phyloP scores from a whole-genome alignment of 345 rosid genomes.

The Carallia pectinifolia region DNA sequence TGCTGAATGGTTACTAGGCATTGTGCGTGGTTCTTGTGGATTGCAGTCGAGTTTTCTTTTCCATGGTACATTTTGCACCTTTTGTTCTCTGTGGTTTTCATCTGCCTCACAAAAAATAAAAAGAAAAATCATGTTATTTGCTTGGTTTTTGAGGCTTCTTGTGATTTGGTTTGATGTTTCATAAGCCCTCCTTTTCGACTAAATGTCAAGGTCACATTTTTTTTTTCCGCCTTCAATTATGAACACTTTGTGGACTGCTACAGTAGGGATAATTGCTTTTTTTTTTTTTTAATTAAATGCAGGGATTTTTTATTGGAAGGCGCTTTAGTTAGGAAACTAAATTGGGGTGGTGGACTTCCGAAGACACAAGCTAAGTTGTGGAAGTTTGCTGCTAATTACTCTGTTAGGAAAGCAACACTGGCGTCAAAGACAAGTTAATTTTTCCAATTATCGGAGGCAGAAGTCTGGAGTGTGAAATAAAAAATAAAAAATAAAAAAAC shows the following conservation, averaged over 20 bases:
- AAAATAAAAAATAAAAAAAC: neutral
- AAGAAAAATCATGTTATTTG: neutral
- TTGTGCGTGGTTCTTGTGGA: neutral
- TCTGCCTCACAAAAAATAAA: neutral
- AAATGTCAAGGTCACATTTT: constrained; percentile 3
- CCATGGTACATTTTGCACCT: neutral
- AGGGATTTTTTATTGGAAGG: neutral
- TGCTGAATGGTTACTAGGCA: neutral
- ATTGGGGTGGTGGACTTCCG: constrained; percentile 3
- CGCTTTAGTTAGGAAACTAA: neutral
- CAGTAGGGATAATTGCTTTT: neutral
- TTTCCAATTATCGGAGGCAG: neutral
- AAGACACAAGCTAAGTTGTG: neutral
- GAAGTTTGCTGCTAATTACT: neutral
- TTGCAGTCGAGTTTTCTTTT: neutral
- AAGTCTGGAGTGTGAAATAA: neutral
- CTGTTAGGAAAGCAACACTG: constrained; percentile 1
- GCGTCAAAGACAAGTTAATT: constrained; percentile 7
- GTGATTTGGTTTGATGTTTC: too few species aligned
- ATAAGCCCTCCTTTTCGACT: neutral
- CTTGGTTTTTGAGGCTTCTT: constrained; percentile 2
- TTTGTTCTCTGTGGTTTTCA: neutral
- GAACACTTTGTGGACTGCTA: neutral
- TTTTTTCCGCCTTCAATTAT: neutral
- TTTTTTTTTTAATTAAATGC: neutral